A percentile compares a stretch with the other conserved stretches of the same genome.
phyloP scores from a whole-genome alignment of 2,329 filamentous ascomycete species.

The Cladobotryum protrusum region DNA sequence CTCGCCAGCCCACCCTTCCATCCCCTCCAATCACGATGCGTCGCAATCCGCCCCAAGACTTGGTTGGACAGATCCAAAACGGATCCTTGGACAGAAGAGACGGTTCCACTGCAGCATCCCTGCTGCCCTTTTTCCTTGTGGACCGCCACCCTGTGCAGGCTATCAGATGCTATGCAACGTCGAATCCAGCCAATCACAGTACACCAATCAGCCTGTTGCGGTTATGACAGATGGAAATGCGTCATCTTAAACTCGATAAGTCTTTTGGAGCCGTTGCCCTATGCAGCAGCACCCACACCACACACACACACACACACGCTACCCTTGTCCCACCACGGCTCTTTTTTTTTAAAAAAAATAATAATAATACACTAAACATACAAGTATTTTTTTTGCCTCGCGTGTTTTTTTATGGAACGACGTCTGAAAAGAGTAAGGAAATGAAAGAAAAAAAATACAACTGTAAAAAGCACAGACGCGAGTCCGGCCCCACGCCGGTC shows the following conservation, averaged over 20 bases:
- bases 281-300: too few relatives aligned
- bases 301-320: too few relatives aligned
- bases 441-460: too few relatives aligned
- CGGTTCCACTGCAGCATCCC: background rate
- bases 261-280: background rate
- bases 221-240: constrained; percentile 24
- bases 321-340: too few relatives aligned
- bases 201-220: constrained; percentile 8
- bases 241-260: constrained; percentile 19
- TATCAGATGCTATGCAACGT: background rate
- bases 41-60: background rate
- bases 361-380: too few relatives aligned
- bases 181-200: constrained; percentile 8
- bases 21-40: constrained; percentile 3
- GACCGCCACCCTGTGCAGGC: constrained; percentile 5
- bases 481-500: too few relatives aligned
- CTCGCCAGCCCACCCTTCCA: background rate
- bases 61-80: constrained; percentile 6
- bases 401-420: too few relatives aligned
- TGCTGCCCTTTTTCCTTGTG: background rate
- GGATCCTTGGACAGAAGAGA: background rate
- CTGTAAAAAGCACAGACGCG: too few relatives aligned
- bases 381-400: too few relatives aligned
- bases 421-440: too few relatives aligned
- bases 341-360: too few relatives aligned